Evolutionary conservation across 1,139 yeast genomes (phyloP).

Genomic region (Nadsonia starkeyi-henricii): DNA sequence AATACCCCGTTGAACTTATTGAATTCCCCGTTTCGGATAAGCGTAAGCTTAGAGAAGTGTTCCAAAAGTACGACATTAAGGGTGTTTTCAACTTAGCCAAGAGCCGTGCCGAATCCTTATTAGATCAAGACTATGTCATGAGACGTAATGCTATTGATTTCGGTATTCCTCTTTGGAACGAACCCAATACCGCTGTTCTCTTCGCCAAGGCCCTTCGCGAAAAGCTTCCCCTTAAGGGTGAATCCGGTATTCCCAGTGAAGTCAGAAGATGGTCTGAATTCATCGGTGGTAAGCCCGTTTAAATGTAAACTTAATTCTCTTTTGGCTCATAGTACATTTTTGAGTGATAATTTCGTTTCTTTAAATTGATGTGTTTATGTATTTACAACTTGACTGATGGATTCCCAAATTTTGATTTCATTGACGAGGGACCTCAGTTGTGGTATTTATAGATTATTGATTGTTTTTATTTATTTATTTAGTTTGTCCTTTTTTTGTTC

Average conservation of each 20-base stretch:
- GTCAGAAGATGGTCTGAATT: slow-evolving; percentile 95
- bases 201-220: slow-evolving; percentile 74
- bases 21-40: slow-evolving; percentile 89
- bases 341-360: too few species aligned
- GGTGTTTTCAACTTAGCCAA: slow-evolving; percentile 86
- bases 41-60: slow-evolving; percentile 83
- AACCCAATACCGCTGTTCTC: slow-evolving; percentile 80
- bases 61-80: slow-evolving; percentile 69
- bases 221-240: slow-evolving; percentile 40
- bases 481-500: too few species aligned
- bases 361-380: too few species aligned
- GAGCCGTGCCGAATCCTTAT: slow-evolving; percentile 70
- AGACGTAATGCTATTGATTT: slow-evolving; percentile 98
- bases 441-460: too few species aligned
- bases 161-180: slow-evolving; percentile 90
- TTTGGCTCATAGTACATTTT: too few species aligned
- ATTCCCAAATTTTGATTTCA: too few species aligned
- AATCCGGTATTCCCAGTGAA: slow-evolving; percentile 58
- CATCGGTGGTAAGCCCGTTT: slow-evolving; percentile 83
- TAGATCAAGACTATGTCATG: slow-evolving; percentile 91
- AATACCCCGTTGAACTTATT: slow-evolving; percentile 41
- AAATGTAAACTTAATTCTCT: slow-evolving; percentile 11
- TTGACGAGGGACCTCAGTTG: too few species aligned
- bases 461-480: too few species aligned
- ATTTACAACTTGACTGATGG: too few species aligned